Conservation (phyloP, 257 asterid species). For the Nicotiana noctiflora region DNA sequence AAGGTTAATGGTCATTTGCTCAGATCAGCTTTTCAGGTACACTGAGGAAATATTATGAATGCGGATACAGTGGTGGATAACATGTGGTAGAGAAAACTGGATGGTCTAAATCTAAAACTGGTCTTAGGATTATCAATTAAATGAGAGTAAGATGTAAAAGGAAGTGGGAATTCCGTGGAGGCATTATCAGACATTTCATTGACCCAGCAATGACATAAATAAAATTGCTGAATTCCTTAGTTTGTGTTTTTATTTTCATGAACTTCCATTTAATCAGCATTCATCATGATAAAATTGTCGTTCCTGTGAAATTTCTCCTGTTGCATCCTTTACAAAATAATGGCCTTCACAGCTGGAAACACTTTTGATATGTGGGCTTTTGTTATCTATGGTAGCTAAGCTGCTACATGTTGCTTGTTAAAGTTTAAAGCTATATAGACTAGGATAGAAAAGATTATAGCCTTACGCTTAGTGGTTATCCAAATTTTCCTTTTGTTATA, state of each 20-base stretch:
- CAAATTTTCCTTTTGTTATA: neutral
- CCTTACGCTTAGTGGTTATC: neutral
- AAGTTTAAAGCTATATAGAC: neutral
- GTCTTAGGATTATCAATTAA: neutral
- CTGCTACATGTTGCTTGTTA: neutral
- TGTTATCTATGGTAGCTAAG: neutral
- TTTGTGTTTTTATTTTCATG: neutral
- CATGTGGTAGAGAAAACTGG: neutral
- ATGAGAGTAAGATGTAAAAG: neutral
- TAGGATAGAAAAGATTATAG: neutral
- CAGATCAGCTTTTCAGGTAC: neutral
- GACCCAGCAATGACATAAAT: slow-evolving; percentile 1
- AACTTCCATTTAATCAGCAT: neutral
- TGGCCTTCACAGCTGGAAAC: neutral
- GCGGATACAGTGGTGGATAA: neutral
- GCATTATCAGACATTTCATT: neutral
- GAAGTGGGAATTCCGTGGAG: neutral
- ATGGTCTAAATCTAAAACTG: neutral
- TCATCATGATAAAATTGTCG: neutral
- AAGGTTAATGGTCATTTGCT: neutral
- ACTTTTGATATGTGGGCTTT: neutral
- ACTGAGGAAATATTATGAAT: neutral
- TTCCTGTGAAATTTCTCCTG: neutral
- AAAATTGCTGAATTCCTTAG: neutral
- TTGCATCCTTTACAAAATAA: neutral